Evolutionary conservation across 1,284 basidiomycete genomes (phyloP), one percentile per base, ranked within the genome.

Genomic region (Sanghuangporus weigelae): DNA sequence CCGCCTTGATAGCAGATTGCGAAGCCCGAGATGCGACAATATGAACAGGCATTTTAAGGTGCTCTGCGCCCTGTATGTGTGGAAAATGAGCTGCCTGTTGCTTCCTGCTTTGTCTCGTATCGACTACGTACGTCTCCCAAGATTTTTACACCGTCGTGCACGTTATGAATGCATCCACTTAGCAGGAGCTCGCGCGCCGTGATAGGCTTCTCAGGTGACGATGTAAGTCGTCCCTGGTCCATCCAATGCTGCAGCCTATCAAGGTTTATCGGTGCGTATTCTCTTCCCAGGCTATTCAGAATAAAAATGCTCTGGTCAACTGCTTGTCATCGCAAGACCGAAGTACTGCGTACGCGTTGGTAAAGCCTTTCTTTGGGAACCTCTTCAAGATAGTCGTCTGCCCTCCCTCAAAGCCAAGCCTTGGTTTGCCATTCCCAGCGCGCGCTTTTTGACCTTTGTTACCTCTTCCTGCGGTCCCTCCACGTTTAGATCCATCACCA

Each of bases 391-490:
- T 85, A 7, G 96, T 93, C 23, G 95, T 98, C 75, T 98, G 96
- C 68, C 96, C 96, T 72, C 96, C 96, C 75, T 97, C 96, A 69
- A 98, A 99, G 6, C 89, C 87, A 36, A 86, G 81, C 68, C 84
- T 86, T 31, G 94, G 86, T 71, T 86, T 92, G n/a, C 95, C 93
- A 69, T 93, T 90, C 5, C 96, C 96, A 21, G 92, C 86, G 63
- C 96, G 86, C 50, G 96, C 90, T 66, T 96, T 96, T 75, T 97
- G 95, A 71, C 96, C 96, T 73, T 99, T 99, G 76, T 94, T 86
- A 78, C 96, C 96, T 62, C 94, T 85, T 67, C 95, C 95, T 3
- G 95, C 89, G 0, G 95, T 98, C 63, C 94, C 90, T 70, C 96
- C 96, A 68, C 92, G 85, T 36, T 90, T 91, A 1, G 94, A 95